A percentile compares a stretch with the other conserved stretches of the same genome.
phyloP scores from a whole-genome alignment of 2,329 filamentous ascomycete genomes.

The Colletotrichum cordylinicola region DNA sequence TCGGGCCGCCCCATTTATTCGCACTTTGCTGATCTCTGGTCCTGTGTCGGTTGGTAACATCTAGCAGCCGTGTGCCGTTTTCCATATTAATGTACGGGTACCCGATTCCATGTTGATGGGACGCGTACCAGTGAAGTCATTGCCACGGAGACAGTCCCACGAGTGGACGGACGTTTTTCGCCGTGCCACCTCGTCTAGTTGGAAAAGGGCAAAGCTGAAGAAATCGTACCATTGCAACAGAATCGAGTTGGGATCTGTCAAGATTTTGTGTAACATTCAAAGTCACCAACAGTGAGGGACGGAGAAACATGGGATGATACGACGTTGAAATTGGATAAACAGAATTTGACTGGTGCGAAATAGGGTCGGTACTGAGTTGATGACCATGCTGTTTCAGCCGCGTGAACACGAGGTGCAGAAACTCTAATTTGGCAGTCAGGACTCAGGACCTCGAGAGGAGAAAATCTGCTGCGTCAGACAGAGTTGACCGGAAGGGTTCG shows the following conservation, averaged over 20 bases:
- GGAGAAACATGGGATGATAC: neutral
- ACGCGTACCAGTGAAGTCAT: neutral
- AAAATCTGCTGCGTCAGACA: neutral
- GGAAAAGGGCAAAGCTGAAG: neutral
- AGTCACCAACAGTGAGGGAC: neutral
- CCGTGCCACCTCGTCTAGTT: neutral
- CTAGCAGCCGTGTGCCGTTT: neutral
- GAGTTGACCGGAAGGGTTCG: neutral
- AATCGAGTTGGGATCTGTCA: neutral
- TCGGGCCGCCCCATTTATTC: neutral
- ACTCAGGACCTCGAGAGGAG: neutral
- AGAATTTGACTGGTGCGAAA: slow-evolving; percentile 12
- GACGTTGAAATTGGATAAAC: neutral
- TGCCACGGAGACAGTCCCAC: neutral
- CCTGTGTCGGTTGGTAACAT: neutral
- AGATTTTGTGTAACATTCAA: neutral
- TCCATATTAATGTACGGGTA: slow-evolving; percentile 7
- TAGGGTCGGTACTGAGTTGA: neutral
- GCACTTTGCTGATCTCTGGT: neutral
- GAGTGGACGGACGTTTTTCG: neutral
- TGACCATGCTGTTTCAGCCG: slow-evolving; percentile 2
- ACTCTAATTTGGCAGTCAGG: neutral
- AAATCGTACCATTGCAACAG: neutral
- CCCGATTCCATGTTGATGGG: neutral
- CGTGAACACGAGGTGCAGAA: neutral